Evolutionary conservation across 345 rosid species (phyloP), one percentile per base, ranked within the genome.

Genomic region (Rubroshorea leprosula): DNA sequence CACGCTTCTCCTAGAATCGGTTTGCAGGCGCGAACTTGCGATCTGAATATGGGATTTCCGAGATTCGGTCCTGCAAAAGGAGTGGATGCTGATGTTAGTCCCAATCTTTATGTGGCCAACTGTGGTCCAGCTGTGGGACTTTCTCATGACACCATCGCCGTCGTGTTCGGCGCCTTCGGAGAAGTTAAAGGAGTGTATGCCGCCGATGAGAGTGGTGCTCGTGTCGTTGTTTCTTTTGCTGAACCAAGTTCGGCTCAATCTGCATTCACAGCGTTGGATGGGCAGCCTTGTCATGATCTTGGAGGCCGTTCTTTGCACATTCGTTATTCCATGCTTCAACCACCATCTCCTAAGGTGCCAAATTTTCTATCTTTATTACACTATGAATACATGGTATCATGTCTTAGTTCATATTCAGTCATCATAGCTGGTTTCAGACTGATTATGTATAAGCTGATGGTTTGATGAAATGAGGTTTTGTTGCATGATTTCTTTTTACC

Each of bases 111-210:
- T 62, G 93, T 89, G 43, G 98, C 96, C 49, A 92, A 92, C 60
- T 92, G 98, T 31, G 98, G 98, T 11, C 98, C 98, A 23, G 84
- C 84, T 0, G 89, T 89, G 14, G 96, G 96, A 25, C 50, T 84
- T 5, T 76, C 96, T 18, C 68, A 74, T 52, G 89, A 81, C 49
- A 54, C 70, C 4, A 80, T 92, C 44, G 65, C 72, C 23, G 72
- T 83, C 24, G 87, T 61, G 54, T 92, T 92, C 62, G 51, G 80
- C 56, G 56, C 58, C 1, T 92, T 81, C 68, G 98, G 98, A 6
- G 66, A 70, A 44, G 84, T 89, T 31, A 72, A 51, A 11, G 98
- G 90, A 51, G 86, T 89, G 1, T 74, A 74, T 66, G 76, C 87
- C 15, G 98, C 98, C 27, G 98, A 92, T 61, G 95, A 83, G 21